phyloP scores from a whole-genome alignment of 139 green algal genomes.

The Microglena sp. region DNA sequence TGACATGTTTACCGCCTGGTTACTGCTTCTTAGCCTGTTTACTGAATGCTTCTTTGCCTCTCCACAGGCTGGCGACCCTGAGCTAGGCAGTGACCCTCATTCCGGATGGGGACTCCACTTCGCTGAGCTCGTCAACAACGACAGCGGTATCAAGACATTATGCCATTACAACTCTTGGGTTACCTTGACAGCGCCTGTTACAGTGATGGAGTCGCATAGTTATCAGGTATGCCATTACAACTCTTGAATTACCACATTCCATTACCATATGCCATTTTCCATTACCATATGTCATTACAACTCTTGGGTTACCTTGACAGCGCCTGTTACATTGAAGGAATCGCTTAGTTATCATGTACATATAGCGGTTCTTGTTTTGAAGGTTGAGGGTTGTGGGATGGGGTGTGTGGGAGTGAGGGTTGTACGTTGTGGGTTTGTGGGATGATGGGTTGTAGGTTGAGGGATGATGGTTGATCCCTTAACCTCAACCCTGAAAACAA shows the following conservation, averaged over 20 bases:
- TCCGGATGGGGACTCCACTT: not conserved
- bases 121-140: conserved; percentile 6
- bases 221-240: conserved; percentile 4
- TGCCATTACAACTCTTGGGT: conserved; percentile 3
- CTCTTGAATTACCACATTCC: too few relatives aligned
- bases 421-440: too few relatives aligned
- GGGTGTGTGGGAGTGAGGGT: too few relatives aligned
- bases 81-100: not conserved
- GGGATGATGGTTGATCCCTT: too few relatives aligned
- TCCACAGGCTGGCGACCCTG: not conserved
- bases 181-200: not conserved
- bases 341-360: not conserved
- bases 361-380: too few relatives aligned
- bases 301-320: not conserved
- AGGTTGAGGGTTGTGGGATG: too few relatives aligned
- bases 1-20: not conserved
- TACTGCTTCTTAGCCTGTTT: not conserved
- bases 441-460: too few relatives aligned
- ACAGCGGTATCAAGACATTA: not conserved
- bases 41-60: not conserved
- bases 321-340: not conserved
- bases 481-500: too few relatives aligned
- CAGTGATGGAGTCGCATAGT: not conserved
- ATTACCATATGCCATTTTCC: too few relatives aligned
- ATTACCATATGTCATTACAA: conserved; percentile 2